phyloP scores from a whole-genome alignment of 2,329 filamentous ascomycete species.

The Zalaria sp. region DNA sequence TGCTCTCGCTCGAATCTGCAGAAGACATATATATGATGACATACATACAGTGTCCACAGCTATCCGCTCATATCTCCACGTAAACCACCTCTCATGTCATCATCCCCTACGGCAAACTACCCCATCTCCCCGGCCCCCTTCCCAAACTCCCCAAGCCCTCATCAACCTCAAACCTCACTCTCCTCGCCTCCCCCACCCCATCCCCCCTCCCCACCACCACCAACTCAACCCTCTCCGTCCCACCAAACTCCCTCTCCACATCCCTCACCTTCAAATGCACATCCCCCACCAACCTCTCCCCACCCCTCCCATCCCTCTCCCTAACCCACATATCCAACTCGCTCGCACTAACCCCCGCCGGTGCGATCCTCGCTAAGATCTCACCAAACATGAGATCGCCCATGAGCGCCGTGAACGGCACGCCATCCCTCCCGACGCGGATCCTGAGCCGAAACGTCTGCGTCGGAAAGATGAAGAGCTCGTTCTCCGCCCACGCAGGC shows the following conservation, averaged over 20 bases:
- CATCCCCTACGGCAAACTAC: background rate
- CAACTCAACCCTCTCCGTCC: background rate
- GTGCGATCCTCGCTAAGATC: background rate
- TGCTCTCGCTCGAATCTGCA: background rate
- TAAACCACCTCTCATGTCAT: background rate
- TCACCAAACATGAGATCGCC: background rate
- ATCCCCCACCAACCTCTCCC: background rate
- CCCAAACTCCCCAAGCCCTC: background rate
- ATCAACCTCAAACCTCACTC: background rate
- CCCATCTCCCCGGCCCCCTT: background rate
- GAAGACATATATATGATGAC: too few relatives aligned
- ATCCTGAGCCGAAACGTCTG: background rate
- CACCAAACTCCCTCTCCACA: background rate
- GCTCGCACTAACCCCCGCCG: background rate
- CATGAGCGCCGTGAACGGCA: background rate
- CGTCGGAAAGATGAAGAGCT: background rate
- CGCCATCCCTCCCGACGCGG: background rate
- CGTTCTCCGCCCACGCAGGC: background rate
- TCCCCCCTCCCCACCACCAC: background rate
- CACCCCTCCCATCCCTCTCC: background rate
- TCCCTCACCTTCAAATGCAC: background rate
- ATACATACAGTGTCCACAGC: too few relatives aligned
- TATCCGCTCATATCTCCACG: background rate
- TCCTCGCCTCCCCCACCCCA: background rate
- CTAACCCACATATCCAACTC: background rate